Percentiles rank a stretch among this genome's conserved stretches.
These are phyloP conservation scores for Aspergillus quadricinctus DNA, from an alignment of 2,329 filamentous ascomycete species.

Conservation along the genomic window DNA sequence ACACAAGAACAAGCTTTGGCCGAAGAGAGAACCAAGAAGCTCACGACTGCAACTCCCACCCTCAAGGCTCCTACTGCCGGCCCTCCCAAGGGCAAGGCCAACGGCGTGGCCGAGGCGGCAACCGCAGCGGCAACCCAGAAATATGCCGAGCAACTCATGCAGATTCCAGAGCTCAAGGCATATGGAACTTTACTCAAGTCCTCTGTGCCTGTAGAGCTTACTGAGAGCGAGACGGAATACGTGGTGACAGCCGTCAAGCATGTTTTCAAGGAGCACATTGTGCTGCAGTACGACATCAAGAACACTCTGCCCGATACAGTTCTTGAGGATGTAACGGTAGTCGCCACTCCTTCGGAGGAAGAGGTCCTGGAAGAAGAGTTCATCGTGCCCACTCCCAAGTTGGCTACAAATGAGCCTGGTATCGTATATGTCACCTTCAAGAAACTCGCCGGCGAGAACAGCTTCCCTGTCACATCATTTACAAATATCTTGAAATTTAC, in stretches of 20 bases:
- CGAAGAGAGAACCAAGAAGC: constrained; percentile 94
- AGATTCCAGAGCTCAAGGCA: constrained; percentile 84
- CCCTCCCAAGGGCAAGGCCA: constrained; percentile 65
- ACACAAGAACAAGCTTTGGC: constrained; percentile 94
- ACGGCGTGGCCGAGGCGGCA: constrained; percentile 68
- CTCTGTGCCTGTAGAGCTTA: constrained; percentile 78
- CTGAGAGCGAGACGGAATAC: constrained; percentile 96
- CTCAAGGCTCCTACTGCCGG: constrained; percentile 87
- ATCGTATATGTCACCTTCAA: constrained; percentile 95
- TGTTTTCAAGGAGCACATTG: constrained; percentile 94
- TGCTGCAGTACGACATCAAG: constrained; percentile 95
- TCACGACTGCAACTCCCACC: constrained; percentile 84
- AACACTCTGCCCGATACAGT: constrained; percentile 92
- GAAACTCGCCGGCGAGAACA: constrained; percentile 68
- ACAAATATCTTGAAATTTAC: constrained; percentile 95
- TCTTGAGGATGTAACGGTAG: constrained; percentile 80
- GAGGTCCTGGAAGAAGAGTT: constrained; percentile 78
- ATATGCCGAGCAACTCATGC: constrained; percentile 80
- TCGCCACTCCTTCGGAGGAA: constrained; percentile 74
- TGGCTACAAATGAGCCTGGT: constrained; percentile 79
- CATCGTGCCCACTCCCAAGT: constrained; percentile 80
- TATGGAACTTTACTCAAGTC: constrained; percentile 93
- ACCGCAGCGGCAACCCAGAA: constrained; percentile 79
- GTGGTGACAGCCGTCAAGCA: constrained; percentile 93
- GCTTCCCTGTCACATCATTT: constrained; percentile 77